phyloP scores from a whole-genome alignment of 805 yeast species.

The Nakazawaea pomicola region DNA sequence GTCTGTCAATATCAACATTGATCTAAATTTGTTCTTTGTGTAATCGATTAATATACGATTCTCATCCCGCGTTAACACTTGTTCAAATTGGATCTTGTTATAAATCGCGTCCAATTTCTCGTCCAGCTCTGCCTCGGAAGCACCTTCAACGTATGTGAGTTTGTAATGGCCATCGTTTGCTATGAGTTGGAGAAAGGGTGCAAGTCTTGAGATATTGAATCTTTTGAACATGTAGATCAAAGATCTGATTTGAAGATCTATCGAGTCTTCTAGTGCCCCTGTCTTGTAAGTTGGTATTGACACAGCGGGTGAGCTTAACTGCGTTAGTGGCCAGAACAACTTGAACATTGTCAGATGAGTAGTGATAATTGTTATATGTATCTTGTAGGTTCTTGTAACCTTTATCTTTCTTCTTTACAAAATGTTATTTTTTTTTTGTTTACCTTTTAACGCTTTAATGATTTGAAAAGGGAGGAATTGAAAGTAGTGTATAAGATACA shows the following conservation, averaged over 20 bases:
- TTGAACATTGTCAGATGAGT: constrained; percentile 19
- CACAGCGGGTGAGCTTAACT: constrained; percentile 25
- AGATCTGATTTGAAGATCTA: constrained; percentile 58
- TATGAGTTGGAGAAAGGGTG: constrained; percentile 34
- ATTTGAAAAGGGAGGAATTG: not conserved
- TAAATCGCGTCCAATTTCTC: constrained; percentile 52
- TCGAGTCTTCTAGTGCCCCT: constrained; percentile 48
- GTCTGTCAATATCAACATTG: constrained; percentile 50
- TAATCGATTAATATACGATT: constrained; percentile 65
- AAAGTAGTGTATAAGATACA: not conserved
- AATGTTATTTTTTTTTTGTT: too few relatives aligned
- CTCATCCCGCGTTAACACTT: constrained; percentile 44
- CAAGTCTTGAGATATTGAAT: constrained; percentile 35
- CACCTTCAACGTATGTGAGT: constrained; percentile 19
- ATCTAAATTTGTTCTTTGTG: constrained; percentile 60
- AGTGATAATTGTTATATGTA: too few relatives aligned
- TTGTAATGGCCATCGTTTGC: constrained; percentile 23
- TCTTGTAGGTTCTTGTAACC: not conserved
- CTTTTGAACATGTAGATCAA: constrained; percentile 54
- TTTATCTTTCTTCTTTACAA: not conserved
- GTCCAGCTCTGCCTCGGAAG: constrained; percentile 16
- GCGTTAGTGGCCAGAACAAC: constrained; percentile 30
- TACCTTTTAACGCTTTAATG: constrained; percentile 4
- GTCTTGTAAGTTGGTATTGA: constrained; percentile 44
- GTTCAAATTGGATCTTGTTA: constrained; percentile 40